Evolutionary conservation across 163 green algal species (phyloP).

Genomic region (Picocystis sp.): DNA sequence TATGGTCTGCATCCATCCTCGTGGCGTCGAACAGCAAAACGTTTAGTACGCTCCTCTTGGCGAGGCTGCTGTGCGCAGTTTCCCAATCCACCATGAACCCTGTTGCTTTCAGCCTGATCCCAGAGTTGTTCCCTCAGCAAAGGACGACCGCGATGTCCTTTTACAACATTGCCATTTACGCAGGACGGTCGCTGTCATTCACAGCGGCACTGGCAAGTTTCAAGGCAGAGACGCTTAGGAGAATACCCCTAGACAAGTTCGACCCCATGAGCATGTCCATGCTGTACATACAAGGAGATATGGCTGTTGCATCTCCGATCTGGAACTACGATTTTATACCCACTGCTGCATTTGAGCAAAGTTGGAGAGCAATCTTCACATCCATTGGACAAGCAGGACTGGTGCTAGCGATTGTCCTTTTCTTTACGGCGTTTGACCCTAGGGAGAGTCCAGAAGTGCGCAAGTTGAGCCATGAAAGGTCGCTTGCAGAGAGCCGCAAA

Average conservation of each 20-base stretch:
- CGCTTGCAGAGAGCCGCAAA: not conserved
- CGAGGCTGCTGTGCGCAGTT: slow-evolving; percentile 44
- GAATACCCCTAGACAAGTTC: slow-evolving; percentile 42
- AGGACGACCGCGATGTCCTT: slow-evolving; percentile 57
- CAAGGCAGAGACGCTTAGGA: not conserved
- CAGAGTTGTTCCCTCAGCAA: slow-evolving; percentile 71
- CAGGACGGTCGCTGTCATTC: slow-evolving; percentile 64
- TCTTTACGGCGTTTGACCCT: not conserved
- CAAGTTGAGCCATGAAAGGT: not conserved
- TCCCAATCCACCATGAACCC: slow-evolving; percentile 67
- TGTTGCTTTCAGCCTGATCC: slow-evolving; percentile 67
- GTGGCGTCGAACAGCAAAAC: slow-evolving; percentile 28
- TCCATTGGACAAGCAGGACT: not conserved
- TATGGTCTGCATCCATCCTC: slow-evolving; percentile 51
- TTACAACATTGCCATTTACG: slow-evolving; percentile 82
- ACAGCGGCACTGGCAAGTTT: slow-evolving; percentile 12
- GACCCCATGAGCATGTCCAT: slow-evolving; percentile 55
- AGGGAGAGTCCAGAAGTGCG: not conserved
- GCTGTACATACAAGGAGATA: slow-evolving; percentile 58
- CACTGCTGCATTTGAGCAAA: too few species aligned
- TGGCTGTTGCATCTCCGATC: slow-evolving; percentile 49
- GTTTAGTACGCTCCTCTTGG: slow-evolving; percentile 50
- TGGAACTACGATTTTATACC: slow-evolving; percentile 49
- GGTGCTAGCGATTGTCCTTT: not conserved
- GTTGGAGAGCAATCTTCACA: not conserved